phyloP scores from a whole-genome alignment of 345 rosid genomes.

The Moricandia arvensis region DNA sequence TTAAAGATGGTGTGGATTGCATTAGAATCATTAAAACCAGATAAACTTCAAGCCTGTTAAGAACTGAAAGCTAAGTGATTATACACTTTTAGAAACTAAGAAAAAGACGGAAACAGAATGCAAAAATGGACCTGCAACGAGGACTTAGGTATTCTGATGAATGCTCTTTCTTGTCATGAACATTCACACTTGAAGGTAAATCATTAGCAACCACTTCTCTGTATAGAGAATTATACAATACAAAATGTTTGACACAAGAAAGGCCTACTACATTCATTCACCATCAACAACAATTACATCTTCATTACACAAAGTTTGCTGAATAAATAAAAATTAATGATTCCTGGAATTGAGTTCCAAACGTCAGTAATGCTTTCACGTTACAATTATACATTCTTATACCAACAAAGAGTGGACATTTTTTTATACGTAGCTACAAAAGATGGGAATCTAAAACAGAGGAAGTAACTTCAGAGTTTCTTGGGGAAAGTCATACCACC shows the following conservation, averaged over 20 bases:
- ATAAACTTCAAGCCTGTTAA: neutral
- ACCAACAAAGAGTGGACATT: slow-evolving; percentile 21
- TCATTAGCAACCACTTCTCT: neutral
- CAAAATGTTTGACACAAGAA: slow-evolving; percentile 4
- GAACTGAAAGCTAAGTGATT: neutral
- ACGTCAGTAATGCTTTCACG: slow-evolving; percentile 34
- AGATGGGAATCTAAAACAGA: slow-evolving; percentile 19
- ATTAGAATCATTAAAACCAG: neutral
- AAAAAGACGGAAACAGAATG: neutral
- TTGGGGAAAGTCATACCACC: slow-evolving; percentile 68
- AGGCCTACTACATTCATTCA: slow-evolving; percentile 33
- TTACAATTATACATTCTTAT: slow-evolving; percentile 39
- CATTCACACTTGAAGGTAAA: neutral
- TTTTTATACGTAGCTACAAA: slow-evolving; percentile 26
- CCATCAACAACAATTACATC: slow-evolving; percentile 35
- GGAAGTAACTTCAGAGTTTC: slow-evolving; percentile 30
- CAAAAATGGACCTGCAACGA: neutral
- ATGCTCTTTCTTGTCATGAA: neutral
- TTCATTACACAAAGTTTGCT: slow-evolving; percentile 17
- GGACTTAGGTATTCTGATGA: neutral
- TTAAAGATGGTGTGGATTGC: neutral
- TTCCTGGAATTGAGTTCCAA: slow-evolving; percentile 28
- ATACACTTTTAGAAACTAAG: neutral
- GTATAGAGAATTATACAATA: neutral
- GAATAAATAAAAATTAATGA: slow-evolving; percentile 33